Conservation (phyloP, 75 land plant genomes). For the Picea glauca region DNA sequence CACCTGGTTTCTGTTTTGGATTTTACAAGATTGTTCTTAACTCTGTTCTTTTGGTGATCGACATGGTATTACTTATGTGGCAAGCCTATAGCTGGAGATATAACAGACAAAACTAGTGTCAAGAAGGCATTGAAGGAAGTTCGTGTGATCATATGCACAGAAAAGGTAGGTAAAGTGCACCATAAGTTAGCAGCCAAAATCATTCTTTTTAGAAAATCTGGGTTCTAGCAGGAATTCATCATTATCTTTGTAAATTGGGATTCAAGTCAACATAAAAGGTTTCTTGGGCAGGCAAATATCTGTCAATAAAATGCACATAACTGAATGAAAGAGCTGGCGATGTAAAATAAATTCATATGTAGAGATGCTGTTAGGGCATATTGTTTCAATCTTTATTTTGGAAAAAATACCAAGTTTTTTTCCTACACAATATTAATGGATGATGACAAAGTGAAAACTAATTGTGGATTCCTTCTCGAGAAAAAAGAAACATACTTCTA, state of each 20-base stretch:
- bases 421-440: not conserved
- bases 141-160: constrained; percentile 74
- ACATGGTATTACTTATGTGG: not conserved
- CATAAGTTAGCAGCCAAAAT: too few relatives aligned
- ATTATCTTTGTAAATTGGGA: not conserved
- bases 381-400: not conserved
- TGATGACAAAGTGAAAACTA: not conserved
- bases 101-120: constrained; percentile 40
- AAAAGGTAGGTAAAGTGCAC: constrained; percentile 40
- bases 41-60: not conserved
- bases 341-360: not conserved
- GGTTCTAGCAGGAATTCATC: not conserved
- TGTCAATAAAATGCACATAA: not conserved
- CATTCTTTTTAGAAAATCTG: not conserved
- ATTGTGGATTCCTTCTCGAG: too few relatives aligned
- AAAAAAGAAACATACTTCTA: not conserved
- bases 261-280: not conserved
- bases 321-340: not conserved
- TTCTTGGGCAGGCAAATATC: not conserved
- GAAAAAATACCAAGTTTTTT: not conserved
- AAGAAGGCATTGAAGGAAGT: constrained; percentile 75
- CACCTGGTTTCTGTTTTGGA: not conserved
- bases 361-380: not conserved
- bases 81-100: constrained; percentile 77
- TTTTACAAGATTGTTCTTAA: not conserved